Evolutionary conservation across 73 alveolate genomes (phyloP).

Genomic region (Paramecium caudatum): DNA sequence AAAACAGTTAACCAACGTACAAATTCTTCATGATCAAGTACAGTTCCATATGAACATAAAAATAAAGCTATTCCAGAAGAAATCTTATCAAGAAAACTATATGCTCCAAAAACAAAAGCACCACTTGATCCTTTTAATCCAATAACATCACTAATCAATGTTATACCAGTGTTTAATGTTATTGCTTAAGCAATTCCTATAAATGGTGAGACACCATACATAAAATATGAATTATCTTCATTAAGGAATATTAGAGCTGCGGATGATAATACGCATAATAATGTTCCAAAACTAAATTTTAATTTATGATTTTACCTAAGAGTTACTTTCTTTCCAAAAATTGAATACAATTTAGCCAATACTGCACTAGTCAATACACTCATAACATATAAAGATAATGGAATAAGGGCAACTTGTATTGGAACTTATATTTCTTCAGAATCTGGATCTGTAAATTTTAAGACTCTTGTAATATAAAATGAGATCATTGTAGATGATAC

Average conservation of each 20-base stretch:
- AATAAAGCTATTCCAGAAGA: slow-evolving; percentile 80
- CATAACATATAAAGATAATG: slow-evolving; percentile 82
- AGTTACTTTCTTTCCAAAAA: slow-evolving; percentile 79
- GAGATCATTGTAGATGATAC: slow-evolving; percentile 87
- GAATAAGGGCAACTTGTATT: slow-evolving; percentile 83
- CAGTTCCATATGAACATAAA: slow-evolving; percentile 63
- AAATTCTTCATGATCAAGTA: slow-evolving; percentile 37
- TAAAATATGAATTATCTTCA: slow-evolving; percentile 69
- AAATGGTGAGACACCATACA: slow-evolving; percentile 77
- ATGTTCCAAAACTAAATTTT: slow-evolving; percentile 55
- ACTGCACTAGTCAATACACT: slow-evolving; percentile 81
- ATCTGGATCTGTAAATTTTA: slow-evolving; percentile 78
- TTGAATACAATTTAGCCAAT: slow-evolving; percentile 72
- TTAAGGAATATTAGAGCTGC: slow-evolving; percentile 10
- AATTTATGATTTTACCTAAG: slow-evolving; percentile 27
- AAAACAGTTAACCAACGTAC: slow-evolving; percentile 69
- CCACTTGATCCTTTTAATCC: slow-evolving; percentile 85
- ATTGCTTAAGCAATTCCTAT: slow-evolving; percentile 83
- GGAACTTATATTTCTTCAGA: slow-evolving; percentile 83
- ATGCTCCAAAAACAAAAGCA: slow-evolving; percentile 91
- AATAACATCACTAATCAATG: slow-evolving; percentile 85
- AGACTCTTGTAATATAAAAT: slow-evolving; percentile 78
- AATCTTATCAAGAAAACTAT: slow-evolving; percentile 85
- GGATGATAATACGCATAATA: slow-evolving; percentile 37
- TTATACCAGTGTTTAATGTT: slow-evolving; percentile 82